These are phyloP conservation scores for Imleria badia DNA, from an alignment of 768 basidiomycete genomes.

Conservation along the genomic window DNA sequence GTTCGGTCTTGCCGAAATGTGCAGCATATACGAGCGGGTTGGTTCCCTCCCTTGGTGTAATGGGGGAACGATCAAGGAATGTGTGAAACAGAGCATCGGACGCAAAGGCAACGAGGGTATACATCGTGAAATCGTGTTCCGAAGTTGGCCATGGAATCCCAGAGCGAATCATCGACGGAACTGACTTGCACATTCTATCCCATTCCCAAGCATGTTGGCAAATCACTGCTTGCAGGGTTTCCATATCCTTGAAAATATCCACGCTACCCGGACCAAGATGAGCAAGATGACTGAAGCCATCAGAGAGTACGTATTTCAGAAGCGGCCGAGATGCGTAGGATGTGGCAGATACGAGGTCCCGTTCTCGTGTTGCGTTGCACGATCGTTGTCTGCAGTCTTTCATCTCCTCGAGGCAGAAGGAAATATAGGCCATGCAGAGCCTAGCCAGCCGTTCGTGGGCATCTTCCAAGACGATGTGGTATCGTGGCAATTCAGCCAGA, in stretches of 20 bases:
- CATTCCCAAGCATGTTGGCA: background rate
- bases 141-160: constrained; percentile 3
- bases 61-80: background rate
- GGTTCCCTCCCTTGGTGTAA: background rate
- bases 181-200: constrained; percentile 1
- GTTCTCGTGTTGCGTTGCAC: background rate
- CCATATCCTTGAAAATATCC: constrained; percentile 1
- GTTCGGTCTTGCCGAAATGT: background rate
- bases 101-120: constrained; percentile 7
- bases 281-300: constrained; percentile 10
- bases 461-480: constrained; percentile 11
- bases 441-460: constrained; percentile 5
- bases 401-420: constrained; percentile 6
- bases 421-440: constrained; percentile 12
- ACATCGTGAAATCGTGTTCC: constrained; percentile 1
- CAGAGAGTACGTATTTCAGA: constrained; percentile 8
- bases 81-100: background rate
- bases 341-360: background rate
- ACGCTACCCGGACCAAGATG: background rate
- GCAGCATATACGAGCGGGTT: constrained; percentile 9
- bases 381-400: background rate
- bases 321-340: background rate
- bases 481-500: background rate
- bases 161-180: background rate
- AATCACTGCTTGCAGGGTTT: background rate